phyloP scores from a whole-genome alignment of 2,329 filamentous ascomycete genomes.

The Cladosporium velox region DNA sequence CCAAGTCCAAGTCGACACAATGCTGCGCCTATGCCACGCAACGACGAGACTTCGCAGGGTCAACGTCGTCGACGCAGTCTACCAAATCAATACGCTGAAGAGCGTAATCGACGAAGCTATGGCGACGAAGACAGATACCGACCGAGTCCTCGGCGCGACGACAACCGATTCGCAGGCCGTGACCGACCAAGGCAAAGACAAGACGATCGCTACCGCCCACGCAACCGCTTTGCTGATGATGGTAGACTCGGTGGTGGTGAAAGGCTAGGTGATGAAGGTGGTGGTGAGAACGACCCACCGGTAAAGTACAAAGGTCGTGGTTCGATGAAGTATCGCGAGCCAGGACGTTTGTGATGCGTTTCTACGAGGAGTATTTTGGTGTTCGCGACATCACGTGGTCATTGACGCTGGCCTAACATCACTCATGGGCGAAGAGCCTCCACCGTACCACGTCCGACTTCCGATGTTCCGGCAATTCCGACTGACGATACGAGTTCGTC shows the following conservation, averaged over 20 bases:
- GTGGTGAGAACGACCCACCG: slow-evolving; percentile 32
- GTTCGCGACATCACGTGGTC: neutral
- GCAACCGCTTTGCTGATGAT: slow-evolving; percentile 44
- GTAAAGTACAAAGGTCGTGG: slow-evolving; percentile 46
- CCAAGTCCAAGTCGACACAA: slow-evolving; percentile 36
- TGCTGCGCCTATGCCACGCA: slow-evolving; percentile 17
- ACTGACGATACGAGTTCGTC: neutral
- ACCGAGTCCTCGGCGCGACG: slow-evolving; percentile 34
- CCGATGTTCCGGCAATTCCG: neutral
- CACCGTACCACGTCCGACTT: neutral
- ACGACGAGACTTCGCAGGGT: slow-evolving; percentile 23
- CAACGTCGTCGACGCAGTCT: slow-evolving; percentile 40
- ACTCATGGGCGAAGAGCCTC: neutral
- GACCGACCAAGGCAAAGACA: slow-evolving; percentile 23
- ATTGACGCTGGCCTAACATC: neutral
- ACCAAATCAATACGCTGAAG: slow-evolving; percentile 39
- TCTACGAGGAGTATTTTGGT: neutral
- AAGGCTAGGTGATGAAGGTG: slow-evolving; percentile 9
- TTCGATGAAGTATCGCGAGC: slow-evolving; percentile 43
- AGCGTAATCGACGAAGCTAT: slow-evolving; percentile 24
- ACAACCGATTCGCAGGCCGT: slow-evolving; percentile 24
- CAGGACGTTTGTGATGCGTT: slow-evolving; percentile 25
- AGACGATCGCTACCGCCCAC: slow-evolving; percentile 32
- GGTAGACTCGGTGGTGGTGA: slow-evolving; percentile 40
- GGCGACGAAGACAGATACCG: slow-evolving; percentile 33